Conservation (phyloP, 2,329 filamentous ascomycete species). For the Hymenoscyphus fraxineus region DNA sequence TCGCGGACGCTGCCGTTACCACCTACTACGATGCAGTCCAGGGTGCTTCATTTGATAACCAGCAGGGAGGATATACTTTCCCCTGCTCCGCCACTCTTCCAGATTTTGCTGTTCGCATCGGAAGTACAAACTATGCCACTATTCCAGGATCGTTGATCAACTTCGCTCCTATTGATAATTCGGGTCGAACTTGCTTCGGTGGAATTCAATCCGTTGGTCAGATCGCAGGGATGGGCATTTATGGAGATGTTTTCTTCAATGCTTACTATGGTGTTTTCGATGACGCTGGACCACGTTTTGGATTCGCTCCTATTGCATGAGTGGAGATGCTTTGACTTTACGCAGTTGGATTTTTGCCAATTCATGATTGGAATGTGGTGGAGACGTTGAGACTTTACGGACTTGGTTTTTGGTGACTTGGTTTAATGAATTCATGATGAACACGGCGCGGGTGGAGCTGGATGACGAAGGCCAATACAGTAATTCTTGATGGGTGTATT, state of each 20-base stretch:
- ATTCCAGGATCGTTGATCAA: conserved; percentile 38
- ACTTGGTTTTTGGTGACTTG: too few species aligned
- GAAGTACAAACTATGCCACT: conserved; percentile 30
- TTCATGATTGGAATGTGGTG: not conserved
- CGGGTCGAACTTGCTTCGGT: conserved; percentile 35
- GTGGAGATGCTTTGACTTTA: not conserved
- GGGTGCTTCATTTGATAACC: conserved; percentile 30
- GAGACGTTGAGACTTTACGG: too few species aligned
- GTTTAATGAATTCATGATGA: too few species aligned
- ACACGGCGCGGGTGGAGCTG: not conserved
- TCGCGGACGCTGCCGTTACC: conserved; percentile 34
- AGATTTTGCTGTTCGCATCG: conserved; percentile 35
- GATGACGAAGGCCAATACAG: not conserved
- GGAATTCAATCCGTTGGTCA: conserved; percentile 35
- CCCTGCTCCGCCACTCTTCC: conserved; percentile 36
- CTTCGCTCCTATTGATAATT: conserved; percentile 26
- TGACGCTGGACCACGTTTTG: conserved; percentile 27
- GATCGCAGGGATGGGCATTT: conserved; percentile 29
- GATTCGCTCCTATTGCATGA: conserved; percentile 26
- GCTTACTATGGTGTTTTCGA: conserved; percentile 33
- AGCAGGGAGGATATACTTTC: conserved; percentile 37
- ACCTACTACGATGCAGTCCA: conserved; percentile 37
- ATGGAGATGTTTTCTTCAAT: conserved; percentile 36
- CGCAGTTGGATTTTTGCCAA: not conserved
- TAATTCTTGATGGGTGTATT: not conserved